phyloP scores from a whole-genome alignment of 306 rosid species.

The Trifolium dubium region DNA sequence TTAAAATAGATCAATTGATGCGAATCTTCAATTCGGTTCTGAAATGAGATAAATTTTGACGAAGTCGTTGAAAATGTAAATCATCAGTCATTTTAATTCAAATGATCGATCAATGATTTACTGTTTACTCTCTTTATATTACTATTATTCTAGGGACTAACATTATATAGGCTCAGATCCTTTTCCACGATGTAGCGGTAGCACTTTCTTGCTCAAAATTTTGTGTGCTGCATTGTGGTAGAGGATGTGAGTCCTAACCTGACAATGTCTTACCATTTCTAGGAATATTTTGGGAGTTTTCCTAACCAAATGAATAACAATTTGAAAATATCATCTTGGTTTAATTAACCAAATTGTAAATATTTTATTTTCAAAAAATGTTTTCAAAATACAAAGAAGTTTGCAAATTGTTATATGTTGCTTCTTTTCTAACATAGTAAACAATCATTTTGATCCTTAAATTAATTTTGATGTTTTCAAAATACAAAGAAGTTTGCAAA shows the following conservation, averaged over 20 bases:
- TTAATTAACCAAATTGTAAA: neutral
- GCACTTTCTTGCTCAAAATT: neutral
- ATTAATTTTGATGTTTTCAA: neutral
- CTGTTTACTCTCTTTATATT: neutral
- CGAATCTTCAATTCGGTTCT: neutral
- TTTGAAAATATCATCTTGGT: neutral
- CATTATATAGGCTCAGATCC: no score
- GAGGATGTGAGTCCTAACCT: neutral
- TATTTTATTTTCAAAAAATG: neutral
- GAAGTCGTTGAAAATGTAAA: neutral
- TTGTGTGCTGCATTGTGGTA: no score
- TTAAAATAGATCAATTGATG: neutral
- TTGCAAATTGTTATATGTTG: neutral
- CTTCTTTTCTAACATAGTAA: no score
- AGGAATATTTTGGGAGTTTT: neutral
- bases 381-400: neutral
- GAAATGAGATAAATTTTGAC: neutral
- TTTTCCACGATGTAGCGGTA: neutral
- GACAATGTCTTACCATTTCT: neutral
- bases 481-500: neutral
- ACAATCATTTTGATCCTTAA: no score
- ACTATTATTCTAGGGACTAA: neutral
- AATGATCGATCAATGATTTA: neutral
- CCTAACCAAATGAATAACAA: neutral
- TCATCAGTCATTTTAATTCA: no score